Evolutionary conservation across 352 stramenopile genomes (phyloP), one percentile per base, ranked within the genome.

Genomic region (Plasmopara viticola): DNA sequence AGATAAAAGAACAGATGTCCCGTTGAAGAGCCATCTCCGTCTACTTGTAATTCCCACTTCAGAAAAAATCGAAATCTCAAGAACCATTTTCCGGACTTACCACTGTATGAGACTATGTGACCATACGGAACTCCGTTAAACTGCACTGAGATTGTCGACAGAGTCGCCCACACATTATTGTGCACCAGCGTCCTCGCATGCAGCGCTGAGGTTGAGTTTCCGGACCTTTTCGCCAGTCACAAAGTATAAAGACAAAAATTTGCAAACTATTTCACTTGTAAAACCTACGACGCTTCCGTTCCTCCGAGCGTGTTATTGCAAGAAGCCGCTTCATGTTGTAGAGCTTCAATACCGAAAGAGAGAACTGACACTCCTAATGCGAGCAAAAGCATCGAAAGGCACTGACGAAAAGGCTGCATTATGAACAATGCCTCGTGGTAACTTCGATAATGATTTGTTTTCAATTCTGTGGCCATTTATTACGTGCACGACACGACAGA

Each of bases 1-100:
- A 87, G 56, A 58, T 86, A 90, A 50, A 90, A 87, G 56, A 77
- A 90, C 5, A 90, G 34, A 31, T 84, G 61, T 15, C 77, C 77
- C 12, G 74, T 88, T 2, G 80, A n/a, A n/a, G n/a, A 68, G 6
- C 72, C 70, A 12, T 72, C 53, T 7, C 77, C 73, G 48, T 90
- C 79, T 90, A 67, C 20, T 25, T 25, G 20, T 25, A 25, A 25
- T 25, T 25, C 3, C 20, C 20, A 25, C 20, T 3, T 25, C 20
- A 25, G n/a, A 25, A 25, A 25, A 25, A 25, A 25, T 25, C 20
- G 20, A 25, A 25, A 1, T 25, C 20, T 25, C 20, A 25, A 3
- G 1, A 25, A 25, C 1, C 20, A 25, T 25, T 25, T 25, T 25
- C 20, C 20, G 3, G 3, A 25, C 20, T 25, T 57, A 87, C 78